A percentile compares a stretch with the other conserved stretches of the same genome.
phyloP scores from a whole-genome alignment of 768 basidiomycete genomes.

The Galerina sulciceps region DNA sequence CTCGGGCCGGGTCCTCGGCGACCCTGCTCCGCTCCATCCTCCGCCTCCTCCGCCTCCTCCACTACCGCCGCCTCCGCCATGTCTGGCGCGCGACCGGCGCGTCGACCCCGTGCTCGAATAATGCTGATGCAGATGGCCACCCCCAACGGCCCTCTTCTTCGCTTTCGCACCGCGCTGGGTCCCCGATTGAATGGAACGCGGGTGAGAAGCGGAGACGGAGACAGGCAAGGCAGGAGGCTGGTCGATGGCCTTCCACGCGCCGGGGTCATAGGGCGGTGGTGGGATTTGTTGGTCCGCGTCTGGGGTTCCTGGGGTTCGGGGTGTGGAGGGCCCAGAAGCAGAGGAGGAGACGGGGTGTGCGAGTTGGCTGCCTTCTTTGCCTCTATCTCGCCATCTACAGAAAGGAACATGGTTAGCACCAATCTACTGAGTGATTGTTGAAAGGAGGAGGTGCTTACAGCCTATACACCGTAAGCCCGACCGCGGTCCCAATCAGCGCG shows the following conservation, averaged over 20 bases:
- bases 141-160: slow-evolving; percentile 14
- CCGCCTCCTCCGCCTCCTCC: background rate
- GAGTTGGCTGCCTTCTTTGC: slow-evolving; percentile 45
- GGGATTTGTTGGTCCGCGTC: slow-evolving; percentile 26
- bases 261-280: slow-evolving; percentile 71
- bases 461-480: slow-evolving; percentile 85
- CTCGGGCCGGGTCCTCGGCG: slow-evolving; percentile 34
- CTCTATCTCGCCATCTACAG: slow-evolving; percentile 77
- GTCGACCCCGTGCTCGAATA: slow-evolving; percentile 41
- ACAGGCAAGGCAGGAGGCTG: slow-evolving; percentile 37
- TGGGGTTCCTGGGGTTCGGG: too few species aligned
- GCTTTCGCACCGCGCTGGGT: slow-evolving; percentile 10
- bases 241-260: slow-evolving; percentile 50
- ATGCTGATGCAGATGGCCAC: slow-evolving; percentile 11
- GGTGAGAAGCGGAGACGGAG: slow-evolving; percentile 28
- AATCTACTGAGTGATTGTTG: slow-evolving; percentile 7
- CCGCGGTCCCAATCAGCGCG: slow-evolving; percentile 84
- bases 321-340: slow-evolving; percentile 26
- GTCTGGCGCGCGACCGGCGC: slow-evolving; percentile 24
- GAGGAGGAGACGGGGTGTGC: slow-evolving; percentile 35
- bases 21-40: slow-evolving; percentile 1
- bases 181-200: slow-evolving; percentile 8
- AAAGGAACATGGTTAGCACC: background rate
- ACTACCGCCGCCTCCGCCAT: slow-evolving; percentile 3
- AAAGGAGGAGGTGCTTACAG: slow-evolving; percentile 55